Evolutionary conservation across 805 yeast species (phyloP), one percentile per base, ranked within the genome.

Genomic region (Komagataella kurtzmanii): DNA sequence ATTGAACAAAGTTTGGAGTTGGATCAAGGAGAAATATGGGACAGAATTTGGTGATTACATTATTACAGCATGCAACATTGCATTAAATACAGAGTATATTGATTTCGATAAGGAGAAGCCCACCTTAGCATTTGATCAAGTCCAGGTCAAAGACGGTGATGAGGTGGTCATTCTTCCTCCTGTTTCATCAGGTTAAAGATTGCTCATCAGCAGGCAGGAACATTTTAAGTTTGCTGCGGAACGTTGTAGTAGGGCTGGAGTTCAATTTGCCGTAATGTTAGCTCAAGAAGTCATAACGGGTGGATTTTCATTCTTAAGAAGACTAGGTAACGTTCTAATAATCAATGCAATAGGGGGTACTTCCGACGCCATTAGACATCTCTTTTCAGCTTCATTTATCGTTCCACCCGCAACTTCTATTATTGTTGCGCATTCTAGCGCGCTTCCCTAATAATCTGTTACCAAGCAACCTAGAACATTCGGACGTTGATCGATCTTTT

Each of bases 151-250:
- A 3, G 47, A 54, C 17, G 53, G 52, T 14, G 65, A 58, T 49
- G 61, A 58, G 36, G 45, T 65, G 6, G 63, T 60, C 12, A 54
- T 65, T 17, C 55, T 65, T 3, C 67, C 68, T 7, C 68, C 68
- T 2, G 68, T 65, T 4, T 61, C 65, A 10, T 55, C 65, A 18
- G 68, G 68, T 2, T 62, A 46, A 54, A 10, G 14, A 6, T 4
- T 43, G 45, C 17, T 7, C 14, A 7, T 44, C 12, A 7, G 8
- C 10, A n/a, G 47, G 47, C n/a, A 46, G 30, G 44, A 24, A 12
- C n/a, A 44, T 3, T 7, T 10, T 17, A 19, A 19, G 14, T n/a
- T 8, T 44, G 12, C 46, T 44, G 23, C 23, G 18, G 19, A 19
- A 4, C 14, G 12, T 44, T 7, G 46, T 7, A 18, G 19, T 12